Base-by-base conservation (phyloP, 2,329 filamentous ascomycete species). In the Fusarium anthophilum region DNA sequence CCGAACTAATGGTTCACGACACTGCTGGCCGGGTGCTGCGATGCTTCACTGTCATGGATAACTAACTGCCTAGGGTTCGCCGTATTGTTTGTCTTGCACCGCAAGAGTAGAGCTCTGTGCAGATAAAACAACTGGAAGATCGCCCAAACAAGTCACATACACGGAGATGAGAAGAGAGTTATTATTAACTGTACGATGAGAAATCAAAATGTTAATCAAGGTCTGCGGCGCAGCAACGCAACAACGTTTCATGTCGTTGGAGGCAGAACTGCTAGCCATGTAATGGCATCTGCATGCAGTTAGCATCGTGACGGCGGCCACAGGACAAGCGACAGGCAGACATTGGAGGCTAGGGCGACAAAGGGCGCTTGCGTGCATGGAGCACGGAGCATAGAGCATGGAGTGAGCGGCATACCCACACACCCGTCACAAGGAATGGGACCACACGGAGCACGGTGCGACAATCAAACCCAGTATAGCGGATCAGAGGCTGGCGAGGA, bases 391-490 rank as follows among this genome's bases (percentile, higher is more conserved):
- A 51, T 51, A 28, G 54, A 57, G 39, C 37, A 53, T 51, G 38
- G 39, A 57, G 39, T 44, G 50, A 58, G 53, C 24, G 54, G 60
- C 63, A 66, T 61, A 54, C 61, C 67, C 60, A 64, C 38, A 69
- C 66, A 56, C 75, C 67, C 63, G 66, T 71, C 70, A 74, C 68
- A 76, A 45, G 62, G 63, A 69, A 68, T 48, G 63, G 51, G 56
- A 38, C 63, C 63, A 44, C 65, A 54, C 60, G 62, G 55, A 73
- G 68, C 76, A 78, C 74, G 72, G 74, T 78, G 76, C 73, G 70
- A 78, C 76, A 76, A 41, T 59, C 65, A 77, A 76, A 77, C 76
- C 76, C 76, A 66, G 62, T 73, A 66, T 77, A 65, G 63, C 58
- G 76, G 76, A 73, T 76, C 70, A 57, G 63, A 74, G 72, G 65